Base-by-base conservation (phyloP, 805 yeast genomes). In the Suhomyces kilbournensis region DNA sequence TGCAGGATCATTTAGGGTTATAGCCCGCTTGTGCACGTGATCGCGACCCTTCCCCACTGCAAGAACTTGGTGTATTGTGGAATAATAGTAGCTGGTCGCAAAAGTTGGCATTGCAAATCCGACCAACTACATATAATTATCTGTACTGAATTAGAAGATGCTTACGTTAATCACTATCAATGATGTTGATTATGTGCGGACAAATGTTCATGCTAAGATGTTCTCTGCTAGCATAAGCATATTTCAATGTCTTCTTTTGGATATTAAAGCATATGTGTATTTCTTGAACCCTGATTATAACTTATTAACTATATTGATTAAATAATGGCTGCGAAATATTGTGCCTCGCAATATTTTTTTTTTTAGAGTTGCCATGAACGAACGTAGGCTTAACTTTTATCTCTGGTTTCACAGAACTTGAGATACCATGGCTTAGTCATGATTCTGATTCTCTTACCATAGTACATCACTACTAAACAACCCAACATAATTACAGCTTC, bases 381-480 rank as follows among this genome's bases (percentile, higher is more conserved):
- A 32, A 14, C 9, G 9, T 6, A 32, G 17, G 7, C 17, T 32
- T 32, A 32, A 32, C 7, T 23, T 28, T 48, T 46, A 46, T 56
- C 59, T 40, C 59, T 52, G 47, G 75, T 61, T 60, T 81, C 84
- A 48, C 85, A 74, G 60, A 80, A 79, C 28, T 71, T 71, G 54
- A 82, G 59, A 63, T 85, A 85, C 71, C 78, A 73, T 46, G 75
- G 72, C 66, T 75, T 83, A 7, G 88, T 84, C 80, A 80, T 78
- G 43, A 65, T 71, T 60, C 91, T 74, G 66, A 83, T 79, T 14
- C 63, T 58, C 63, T 85, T 84, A 8, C 91, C 91, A 71, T 78
- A 85, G 20, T 70, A 64, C 44, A 83, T 77, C 65, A 80, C 77
- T 23, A 90, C 90, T 46, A 83, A 62, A 8, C 84, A 80, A 32